Conservation (phyloP, 169 alveolate genomes). For the Eimeria praecox region DNA sequence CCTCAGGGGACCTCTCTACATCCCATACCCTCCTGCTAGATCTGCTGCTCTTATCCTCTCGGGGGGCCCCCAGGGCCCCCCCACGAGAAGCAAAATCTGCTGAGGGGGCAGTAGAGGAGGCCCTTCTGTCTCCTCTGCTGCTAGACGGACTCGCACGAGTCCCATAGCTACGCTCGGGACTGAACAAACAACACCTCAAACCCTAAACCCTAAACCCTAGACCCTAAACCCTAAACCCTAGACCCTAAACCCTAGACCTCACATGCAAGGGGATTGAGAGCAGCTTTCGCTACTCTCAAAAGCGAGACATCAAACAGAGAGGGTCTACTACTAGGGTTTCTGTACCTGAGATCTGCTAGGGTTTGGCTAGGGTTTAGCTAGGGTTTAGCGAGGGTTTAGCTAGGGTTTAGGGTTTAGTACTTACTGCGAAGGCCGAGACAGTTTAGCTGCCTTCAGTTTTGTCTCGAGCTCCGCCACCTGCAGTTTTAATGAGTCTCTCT, state of each 20-base stretch:
- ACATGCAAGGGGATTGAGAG: too few relatives aligned
- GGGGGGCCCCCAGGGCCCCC: conserved; percentile 18
- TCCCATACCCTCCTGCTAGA: conserved; percentile 46
- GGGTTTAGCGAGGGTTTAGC: conserved; percentile 8
- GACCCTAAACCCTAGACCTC: conserved; percentile 24
- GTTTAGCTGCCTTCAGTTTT: conserved; percentile 1
- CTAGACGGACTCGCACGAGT: conserved; percentile 7
- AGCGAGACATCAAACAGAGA: neutral
- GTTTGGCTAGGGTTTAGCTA: neutral
- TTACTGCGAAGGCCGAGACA: neutral
- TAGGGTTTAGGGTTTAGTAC: conserved; percentile 36
- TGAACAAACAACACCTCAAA: neutral
- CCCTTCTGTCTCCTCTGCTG: conserved; percentile 30
- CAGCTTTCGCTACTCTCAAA: too few relatives aligned
- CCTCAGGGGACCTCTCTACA: conserved; percentile 21
- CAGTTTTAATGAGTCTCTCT: conserved; percentile 33
- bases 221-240: conserved; percentile 23
- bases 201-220: conserved; percentile 27
- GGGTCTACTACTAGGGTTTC: neutral
- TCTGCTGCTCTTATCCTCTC: conserved; percentile 6
- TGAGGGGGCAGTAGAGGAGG: neutral
- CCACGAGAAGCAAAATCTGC: neutral
- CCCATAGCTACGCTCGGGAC: conserved; percentile 32
- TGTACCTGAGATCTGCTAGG: neutral
- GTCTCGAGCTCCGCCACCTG: conserved; percentile 59